A percentile compares a stretch with the other conserved stretches of the same genome.
These are phyloP conservation scores for Arctium minus DNA, from an alignment of 129 eudicot species.

Conservation along the genomic window DNA sequence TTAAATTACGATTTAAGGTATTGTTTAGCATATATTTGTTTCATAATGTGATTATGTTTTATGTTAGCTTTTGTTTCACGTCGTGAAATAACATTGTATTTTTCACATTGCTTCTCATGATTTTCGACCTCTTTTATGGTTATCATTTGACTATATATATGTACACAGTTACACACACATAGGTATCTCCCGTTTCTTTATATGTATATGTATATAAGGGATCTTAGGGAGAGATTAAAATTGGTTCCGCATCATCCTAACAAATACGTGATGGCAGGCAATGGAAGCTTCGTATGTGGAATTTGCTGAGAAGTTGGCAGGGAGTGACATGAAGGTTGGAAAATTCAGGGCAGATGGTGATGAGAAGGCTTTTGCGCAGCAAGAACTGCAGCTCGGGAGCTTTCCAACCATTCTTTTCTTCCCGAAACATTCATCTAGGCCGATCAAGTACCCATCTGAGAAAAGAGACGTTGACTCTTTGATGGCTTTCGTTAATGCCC, in stretches of 20 bases:
- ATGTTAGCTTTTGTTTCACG: no score
- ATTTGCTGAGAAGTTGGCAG: slow-evolving; percentile 55
- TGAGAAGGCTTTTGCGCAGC: slow-evolving; percentile 62
- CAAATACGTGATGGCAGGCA: slow-evolving; percentile 27
- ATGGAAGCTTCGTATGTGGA: slow-evolving; percentile 83
- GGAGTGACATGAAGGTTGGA: slow-evolving; percentile 70
- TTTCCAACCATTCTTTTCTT: slow-evolving; percentile 82
- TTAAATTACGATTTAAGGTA: no score
- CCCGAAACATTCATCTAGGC: slow-evolving; percentile 68
- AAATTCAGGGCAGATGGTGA: slow-evolving; percentile 92
- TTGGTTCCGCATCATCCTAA: background rate
- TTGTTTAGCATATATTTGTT: no score
- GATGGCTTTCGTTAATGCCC: slow-evolving; percentile 69
- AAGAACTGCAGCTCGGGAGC: slow-evolving; percentile 68
- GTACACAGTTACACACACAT: background rate
- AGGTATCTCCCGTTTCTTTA: no score
- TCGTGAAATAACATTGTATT: no score
- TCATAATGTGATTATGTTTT: no score
- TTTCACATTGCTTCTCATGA: no score
- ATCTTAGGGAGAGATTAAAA: background rate
- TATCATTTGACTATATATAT: no score
- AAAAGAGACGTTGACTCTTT: slow-evolving; percentile 81
- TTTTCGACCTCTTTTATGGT: no score
- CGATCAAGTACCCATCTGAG: slow-evolving; percentile 70
- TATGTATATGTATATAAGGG: background rate